These are phyloP conservation scores for Silene vulgaris DNA, from an alignment of 179 eudicot genomes.

Conservation along the genomic window DNA sequence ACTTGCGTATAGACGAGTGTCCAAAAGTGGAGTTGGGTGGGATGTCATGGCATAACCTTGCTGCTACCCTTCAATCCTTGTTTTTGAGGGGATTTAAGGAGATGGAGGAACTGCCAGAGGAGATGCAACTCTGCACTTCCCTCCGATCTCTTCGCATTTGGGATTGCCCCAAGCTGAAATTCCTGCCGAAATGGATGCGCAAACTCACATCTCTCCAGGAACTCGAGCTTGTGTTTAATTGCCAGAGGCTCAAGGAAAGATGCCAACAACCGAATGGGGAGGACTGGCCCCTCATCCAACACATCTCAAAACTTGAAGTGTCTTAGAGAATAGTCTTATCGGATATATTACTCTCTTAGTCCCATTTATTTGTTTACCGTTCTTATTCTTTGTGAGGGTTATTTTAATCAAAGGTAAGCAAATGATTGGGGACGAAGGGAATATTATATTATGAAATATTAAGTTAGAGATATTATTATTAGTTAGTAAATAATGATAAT, in stretches of 20 bases:
- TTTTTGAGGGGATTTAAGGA: not conserved
- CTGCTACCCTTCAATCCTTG: not conserved
- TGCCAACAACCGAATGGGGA: constrained; percentile 7
- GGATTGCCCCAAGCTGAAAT: not conserved
- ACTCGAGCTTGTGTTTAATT: not conserved
- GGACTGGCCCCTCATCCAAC: constrained; percentile 17
- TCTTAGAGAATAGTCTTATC: no score
- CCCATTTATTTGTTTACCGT: no score
- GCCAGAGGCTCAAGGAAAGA: not conserved
- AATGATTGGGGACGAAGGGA: no score
- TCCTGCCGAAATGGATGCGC: constrained; percentile 16
- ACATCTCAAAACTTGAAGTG: constrained; percentile 3
- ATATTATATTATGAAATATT: no score
- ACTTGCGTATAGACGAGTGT: not conserved
- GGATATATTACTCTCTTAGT: no score
- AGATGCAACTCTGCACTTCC: constrained; percentile 16
- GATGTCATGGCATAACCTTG: constrained; percentile 6
- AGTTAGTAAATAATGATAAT: no score
- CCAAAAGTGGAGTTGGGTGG: not conserved
- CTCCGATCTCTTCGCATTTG: constrained; percentile 3
- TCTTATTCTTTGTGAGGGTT: no score
- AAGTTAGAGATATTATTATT: no score
- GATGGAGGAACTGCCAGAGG: constrained; percentile 13
- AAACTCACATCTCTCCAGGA: constrained; percentile 22
- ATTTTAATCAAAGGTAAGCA: no score